Base-by-base conservation (phyloP, 2,329 filamentous ascomycete species). In the Talaromyces pinophilus region DNA sequence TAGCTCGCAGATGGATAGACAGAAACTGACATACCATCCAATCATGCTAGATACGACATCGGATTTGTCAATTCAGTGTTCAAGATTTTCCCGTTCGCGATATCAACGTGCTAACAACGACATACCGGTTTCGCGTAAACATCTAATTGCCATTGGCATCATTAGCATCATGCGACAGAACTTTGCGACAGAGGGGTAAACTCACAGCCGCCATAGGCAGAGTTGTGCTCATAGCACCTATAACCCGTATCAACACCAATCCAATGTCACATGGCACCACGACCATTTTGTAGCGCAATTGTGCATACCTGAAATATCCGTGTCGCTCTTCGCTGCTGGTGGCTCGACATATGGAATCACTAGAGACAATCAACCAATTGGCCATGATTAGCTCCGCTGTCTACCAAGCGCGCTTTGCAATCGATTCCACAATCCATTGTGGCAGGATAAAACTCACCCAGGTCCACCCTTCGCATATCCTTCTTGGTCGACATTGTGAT, bases 341-440 rank as follows among this genome's bases (percentile, higher is more conserved):
- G 92, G 92, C 72, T 90, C 90, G 79, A 92, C 88, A 79, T 95
- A 97, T 68, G 93, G 93, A 72, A 97, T 91, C 76, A 93, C 93
- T 97, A 77, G 64, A 67, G 67, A 46, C 54, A 15, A 38, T 8
- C 11, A n/a, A 33, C 48, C 48, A 30, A 30, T 33, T 66, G 44
- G 55, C 54, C 25, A 62, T 22, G 42, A 69, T 71, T 66, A 73
- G 70, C 54, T 60, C 35, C 48, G 38, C 8, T 69, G 10, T 13
- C 17, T 25, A 15, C 13, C n/a, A 22, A 57, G 10, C 52, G 28
- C 50, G 52, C 28, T 38, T 55, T 22, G 33, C n/a, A 38, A 25
- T 25, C n/a, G 5, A 25, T 2, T 38, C 17, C 19, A 38, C 10
- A 0, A 17, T 38, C 30, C 3, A 15, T 30, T 30, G 48, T n/a